A percentile compares a stretch with the other conserved stretches of the same genome.
phyloP scores from a whole-genome alignment of 495 filamentous ascomycete genomes.

The Saxophila tyrrhenica region DNA sequence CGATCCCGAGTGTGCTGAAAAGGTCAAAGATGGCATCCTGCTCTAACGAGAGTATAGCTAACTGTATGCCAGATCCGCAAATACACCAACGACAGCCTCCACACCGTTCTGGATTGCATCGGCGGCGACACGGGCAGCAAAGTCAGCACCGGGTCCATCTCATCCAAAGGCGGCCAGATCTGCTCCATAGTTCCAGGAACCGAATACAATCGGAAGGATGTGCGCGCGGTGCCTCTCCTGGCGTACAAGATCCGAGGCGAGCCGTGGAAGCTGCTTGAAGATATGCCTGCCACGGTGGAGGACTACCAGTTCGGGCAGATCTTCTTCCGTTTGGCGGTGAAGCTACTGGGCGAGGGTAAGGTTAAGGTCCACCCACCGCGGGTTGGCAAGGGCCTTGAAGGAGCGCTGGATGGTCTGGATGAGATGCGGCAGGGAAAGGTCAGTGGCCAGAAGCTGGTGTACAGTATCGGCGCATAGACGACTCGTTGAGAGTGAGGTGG shows the following conservation, averaged over 20 bases:
- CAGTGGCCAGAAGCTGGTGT: slow-evolving; percentile 50
- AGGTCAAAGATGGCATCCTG: slow-evolving; percentile 27
- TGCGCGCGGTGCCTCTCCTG: slow-evolving; percentile 20
- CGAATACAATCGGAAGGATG: slow-evolving; percentile 24
- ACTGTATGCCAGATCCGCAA: slow-evolving; percentile 17
- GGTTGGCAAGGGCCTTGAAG: slow-evolving; percentile 35
- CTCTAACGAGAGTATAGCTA: neutral
- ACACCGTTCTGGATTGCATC: slow-evolving; percentile 28
- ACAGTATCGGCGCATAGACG: no score
- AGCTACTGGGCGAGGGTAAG: slow-evolving; percentile 38
- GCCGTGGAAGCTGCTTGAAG: slow-evolving; percentile 12
- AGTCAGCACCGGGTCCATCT: slow-evolving; percentile 25
- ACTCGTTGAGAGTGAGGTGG: no score
- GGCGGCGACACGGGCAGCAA: slow-evolving; percentile 17
- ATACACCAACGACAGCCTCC: slow-evolving; percentile 24
- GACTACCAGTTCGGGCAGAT: slow-evolving; percentile 34
- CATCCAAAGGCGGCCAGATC: slow-evolving; percentile 20
- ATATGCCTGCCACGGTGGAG: slow-evolving; percentile 19
- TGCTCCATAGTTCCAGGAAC: slow-evolving; percentile 24
- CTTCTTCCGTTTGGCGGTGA: slow-evolving; percentile 29
- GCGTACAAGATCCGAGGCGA: slow-evolving; percentile 28
- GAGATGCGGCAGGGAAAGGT: slow-evolving; percentile 40
- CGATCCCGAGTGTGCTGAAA: slow-evolving; percentile 29
- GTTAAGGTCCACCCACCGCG: slow-evolving; percentile 40
- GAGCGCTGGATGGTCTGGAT: slow-evolving; percentile 42